phyloP scores from a whole-genome alignment of 768 basidiomycete genomes.

The Macrolepiota fuliginosa region DNA sequence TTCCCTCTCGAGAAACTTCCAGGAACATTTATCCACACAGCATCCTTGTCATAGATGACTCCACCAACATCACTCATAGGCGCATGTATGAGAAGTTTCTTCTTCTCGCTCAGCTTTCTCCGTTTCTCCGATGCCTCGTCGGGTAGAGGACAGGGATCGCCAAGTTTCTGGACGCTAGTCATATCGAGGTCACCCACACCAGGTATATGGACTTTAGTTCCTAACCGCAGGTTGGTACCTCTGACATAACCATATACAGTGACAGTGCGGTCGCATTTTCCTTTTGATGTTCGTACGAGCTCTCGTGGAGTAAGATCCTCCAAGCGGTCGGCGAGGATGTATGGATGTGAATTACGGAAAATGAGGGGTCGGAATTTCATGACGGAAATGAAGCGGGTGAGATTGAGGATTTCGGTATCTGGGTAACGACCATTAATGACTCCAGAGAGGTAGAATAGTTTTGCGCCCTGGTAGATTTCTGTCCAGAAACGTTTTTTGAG shows the following conservation, averaged over 20 bases:
- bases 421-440: slow-evolving; percentile 97
- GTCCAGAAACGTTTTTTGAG: slow-evolving; percentile 99
- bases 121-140: slow-evolving; percentile 88
- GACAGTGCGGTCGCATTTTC: slow-evolving; percentile 91
- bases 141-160: slow-evolving; percentile 96
- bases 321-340: slow-evolving; percentile 90
- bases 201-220: slow-evolving; percentile 88
- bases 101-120: slow-evolving; percentile 92
- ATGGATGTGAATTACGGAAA: slow-evolving; percentile 94
- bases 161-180: slow-evolving; percentile 66
- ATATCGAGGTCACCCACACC: slow-evolving; percentile 90
- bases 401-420: slow-evolving; percentile 93
- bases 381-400: slow-evolving; percentile 93
- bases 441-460: slow-evolving; percentile 96
- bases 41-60: slow-evolving; percentile 96
- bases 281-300: slow-evolving; percentile 67
- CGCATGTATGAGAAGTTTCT: slow-evolving; percentile 87
- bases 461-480: slow-evolving; percentile 98
- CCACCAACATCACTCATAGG: slow-evolving; percentile 99
- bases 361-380: slow-evolving; percentile 99
- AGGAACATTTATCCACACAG: slow-evolving; percentile 96
- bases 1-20: slow-evolving; percentile 89
- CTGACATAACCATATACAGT: slow-evolving; percentile 94
- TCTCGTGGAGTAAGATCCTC: slow-evolving; percentile 95
- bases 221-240: slow-evolving; percentile 77